Evolutionary conservation across 2,329 filamentous ascomycete species (phyloP), one percentile per base, ranked within the genome.

Genomic region (Coleophoma eucalyptorum): DNA sequence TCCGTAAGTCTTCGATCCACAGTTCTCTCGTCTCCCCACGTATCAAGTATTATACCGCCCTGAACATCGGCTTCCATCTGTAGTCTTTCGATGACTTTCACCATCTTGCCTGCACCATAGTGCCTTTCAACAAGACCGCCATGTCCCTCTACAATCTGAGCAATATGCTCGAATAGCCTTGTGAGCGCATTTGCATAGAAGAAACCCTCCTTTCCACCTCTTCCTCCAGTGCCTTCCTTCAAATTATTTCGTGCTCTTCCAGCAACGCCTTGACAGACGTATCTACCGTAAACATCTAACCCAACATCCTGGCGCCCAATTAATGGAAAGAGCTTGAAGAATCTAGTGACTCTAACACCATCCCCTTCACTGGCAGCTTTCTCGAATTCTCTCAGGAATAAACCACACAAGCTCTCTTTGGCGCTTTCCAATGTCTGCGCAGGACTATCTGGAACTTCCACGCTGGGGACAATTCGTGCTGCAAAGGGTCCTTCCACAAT

Each of bases 281-380:
- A 99, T 59, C 87, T 83, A 1, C 94, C 94, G 67, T 99, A 99
- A 3, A 96, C 90, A 69, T 99, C 93, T 50, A 99, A 69, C 1
- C 94, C 94, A 7, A 93, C 89, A 50, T 96, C 89, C 3, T 90
- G 86, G 54, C 92, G 81, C 13, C 89, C 92, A 64, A 99, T 97
- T 34, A 99, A 74, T 15, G 94, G 94, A 62, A 99, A 99, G 35
- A 99, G 76, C 73, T 99, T 99, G 75, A 99, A 99, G 75, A 99
- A 99, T 40, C 94, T 79, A 1, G 94, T 97, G 48, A 99, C 90
- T 66, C 89, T 90, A 20, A 89, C 81, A 3, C 90, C 91, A 62
- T 97, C 92, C n/a, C 82, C 87, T 40, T 94, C 91, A 55, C 82
- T 80, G 2, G 92, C 89, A 0, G 94, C 94, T 68, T 87, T 94